Evolutionary conservation across 2,329 filamentous ascomycete species (phyloP), one percentile per base, ranked within the genome.

Genomic region (Phyllosticta paracitricarpa): DNA sequence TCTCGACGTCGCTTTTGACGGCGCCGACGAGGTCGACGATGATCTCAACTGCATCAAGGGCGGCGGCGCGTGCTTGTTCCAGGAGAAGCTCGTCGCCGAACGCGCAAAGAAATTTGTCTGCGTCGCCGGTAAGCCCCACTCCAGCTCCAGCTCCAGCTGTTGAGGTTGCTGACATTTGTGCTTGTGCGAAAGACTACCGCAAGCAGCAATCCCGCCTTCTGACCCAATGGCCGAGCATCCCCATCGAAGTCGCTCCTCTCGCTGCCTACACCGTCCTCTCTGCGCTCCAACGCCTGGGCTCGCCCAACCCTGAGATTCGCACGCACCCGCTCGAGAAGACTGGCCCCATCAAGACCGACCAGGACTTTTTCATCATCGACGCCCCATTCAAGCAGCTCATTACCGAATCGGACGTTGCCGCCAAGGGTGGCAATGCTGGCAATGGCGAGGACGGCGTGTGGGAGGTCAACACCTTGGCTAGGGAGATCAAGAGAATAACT

Each of bases 11-110:
- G 89, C 89, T 57, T 99, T 99, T 72, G 94, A 99, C 71, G 94
- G 94, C 59, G 94, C 94, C 3, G 94, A 99, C 73, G 94, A 99
- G 78, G 91, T 99, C 33, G 94, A 99, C 72, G 86, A 90, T 55
- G 89, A 95, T 58, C 78, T 99, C 63, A 99, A 97, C 76, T 91
- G 93, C 71, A 97, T 99, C 79, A 97, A 97, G 79, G 94, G 94
- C 60, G 94, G 94, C 57, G 94, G 94, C 62, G 94, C 91, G n/a
- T 99, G 94, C 76, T 78, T 97, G 61, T 96, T 96, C 78, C 94
- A 97, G 75, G 94, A 99, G 78, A 99, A 99, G 79, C 81, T 99
- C 40, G 92, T 99, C 4, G 92, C 92, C 4, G 84, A 90, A 63
- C 84, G 88, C 57, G 88, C 91, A 3, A 89, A 85, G 75, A 89